Evolutionary conservation across 345 rosid genomes (phyloP).

Genomic region (Lepidium didymum): DNA sequence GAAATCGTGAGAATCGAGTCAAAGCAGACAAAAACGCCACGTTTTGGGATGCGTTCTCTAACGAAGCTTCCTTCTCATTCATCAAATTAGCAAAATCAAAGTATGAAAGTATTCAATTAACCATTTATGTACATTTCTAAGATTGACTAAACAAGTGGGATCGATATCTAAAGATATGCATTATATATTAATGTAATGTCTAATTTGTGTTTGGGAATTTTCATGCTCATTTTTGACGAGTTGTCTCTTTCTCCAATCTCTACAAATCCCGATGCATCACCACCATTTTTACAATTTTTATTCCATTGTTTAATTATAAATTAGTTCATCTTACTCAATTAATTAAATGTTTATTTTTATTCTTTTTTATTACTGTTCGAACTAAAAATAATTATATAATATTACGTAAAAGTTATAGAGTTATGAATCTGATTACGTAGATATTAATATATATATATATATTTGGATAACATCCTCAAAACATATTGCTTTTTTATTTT

Average conservation of each 20-base stretch:
- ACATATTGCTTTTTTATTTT: too few relatives aligned
- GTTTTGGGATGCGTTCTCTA: constrained; percentile 4
- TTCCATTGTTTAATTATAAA: background rate
- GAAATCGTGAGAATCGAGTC: constrained; percentile 8
- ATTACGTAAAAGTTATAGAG: too few relatives aligned
- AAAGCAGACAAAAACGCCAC: background rate
- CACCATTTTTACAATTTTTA: background rate
- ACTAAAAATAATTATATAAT: too few relatives aligned
- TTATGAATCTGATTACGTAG: too few relatives aligned
- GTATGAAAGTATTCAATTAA: constrained; percentile 9
- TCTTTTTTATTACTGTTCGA: too few relatives aligned
- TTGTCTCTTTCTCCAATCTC: constrained; percentile 15
- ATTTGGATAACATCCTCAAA: too few relatives aligned
- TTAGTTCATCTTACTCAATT: background rate
- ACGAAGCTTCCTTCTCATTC: constrained; percentile 20
- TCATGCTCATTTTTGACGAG: constrained; percentile 18
- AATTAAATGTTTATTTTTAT: too few relatives aligned
- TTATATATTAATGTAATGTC: background rate
- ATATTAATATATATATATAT: too few relatives aligned
- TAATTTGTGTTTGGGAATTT: background rate
- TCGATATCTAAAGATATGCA: background rate
- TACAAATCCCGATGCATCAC: constrained; percentile 37
- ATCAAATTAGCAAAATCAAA: background rate
- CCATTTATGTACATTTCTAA: constrained; percentile 6
- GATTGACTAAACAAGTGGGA: background rate